Conservation (phyloP, 257 asterid genomes). For the Echium plantagineum region DNA sequence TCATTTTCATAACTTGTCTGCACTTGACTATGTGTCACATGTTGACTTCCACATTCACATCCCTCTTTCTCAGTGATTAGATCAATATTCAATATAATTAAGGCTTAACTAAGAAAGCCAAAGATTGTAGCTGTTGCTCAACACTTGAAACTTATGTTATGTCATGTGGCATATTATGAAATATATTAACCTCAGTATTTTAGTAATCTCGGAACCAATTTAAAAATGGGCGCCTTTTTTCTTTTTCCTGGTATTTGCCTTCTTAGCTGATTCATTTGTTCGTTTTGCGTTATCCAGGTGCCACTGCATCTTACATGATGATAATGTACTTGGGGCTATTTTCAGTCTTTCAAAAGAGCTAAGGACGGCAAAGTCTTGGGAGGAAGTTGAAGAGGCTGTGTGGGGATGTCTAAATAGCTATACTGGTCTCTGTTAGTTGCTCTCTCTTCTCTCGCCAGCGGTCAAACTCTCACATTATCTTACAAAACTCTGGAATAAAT, state of each 20-base stretch:
- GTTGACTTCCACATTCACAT: neutral
- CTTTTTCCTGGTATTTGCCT: neutral
- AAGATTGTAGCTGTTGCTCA: neutral
- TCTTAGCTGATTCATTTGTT: neutral
- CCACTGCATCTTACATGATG: slow-evolving; percentile 73
- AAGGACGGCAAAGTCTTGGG: slow-evolving; percentile 66
- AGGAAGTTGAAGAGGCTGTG: slow-evolving; percentile 76
- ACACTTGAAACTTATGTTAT: too few species aligned
- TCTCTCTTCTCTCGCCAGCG: slow-evolving; percentile 2
- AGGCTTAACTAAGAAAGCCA: too few species aligned
- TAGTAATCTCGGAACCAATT: neutral
- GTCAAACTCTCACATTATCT: neutral
- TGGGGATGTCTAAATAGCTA: slow-evolving; percentile 74
- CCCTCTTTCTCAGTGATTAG: neutral
- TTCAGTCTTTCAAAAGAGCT: slow-evolving; percentile 72
- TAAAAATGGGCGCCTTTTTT: too few species aligned
- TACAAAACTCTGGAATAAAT: neutral
- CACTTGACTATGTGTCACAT: neutral
- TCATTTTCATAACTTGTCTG: neutral
- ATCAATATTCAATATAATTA: neutral
- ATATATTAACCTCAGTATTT: neutral
- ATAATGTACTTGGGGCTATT: slow-evolving; percentile 74
- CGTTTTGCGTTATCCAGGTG: slow-evolving; percentile 49
- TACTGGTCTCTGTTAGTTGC: slow-evolving; percentile 18
- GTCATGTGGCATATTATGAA: too few species aligned